Conservation (phyloP, 2,329 filamentous ascomycete species). For the Neopestalotiopsis rosae region DNA sequence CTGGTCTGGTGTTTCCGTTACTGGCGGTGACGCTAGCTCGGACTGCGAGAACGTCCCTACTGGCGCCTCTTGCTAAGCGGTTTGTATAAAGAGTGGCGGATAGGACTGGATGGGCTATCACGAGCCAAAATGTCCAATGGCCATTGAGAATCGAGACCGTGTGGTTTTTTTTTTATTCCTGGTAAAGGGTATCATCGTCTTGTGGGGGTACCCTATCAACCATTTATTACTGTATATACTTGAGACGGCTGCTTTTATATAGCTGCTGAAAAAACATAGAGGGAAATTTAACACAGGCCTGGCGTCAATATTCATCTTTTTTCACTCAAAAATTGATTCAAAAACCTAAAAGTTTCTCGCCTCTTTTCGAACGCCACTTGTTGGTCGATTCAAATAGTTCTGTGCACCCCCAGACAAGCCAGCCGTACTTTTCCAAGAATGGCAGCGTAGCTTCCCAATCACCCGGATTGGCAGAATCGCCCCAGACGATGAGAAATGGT, state of each 20-base stretch:
- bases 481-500: conserved; percentile 44
- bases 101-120: neutral
- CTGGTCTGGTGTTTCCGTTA: conserved; percentile 41
- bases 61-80: conserved; percentile 29
- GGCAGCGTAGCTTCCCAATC: conserved; percentile 44
- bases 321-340: neutral
- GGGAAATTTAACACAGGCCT: neutral
- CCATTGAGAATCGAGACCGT: neutral
- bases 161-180: neutral
- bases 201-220: neutral
- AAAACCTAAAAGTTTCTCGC: conserved; percentile 30
- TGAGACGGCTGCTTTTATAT: neutral
- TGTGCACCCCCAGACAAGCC: conserved; percentile 39
- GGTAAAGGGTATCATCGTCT: neutral
- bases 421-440: conserved; percentile 42
- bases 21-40: conserved; percentile 51
- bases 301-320: conserved; percentile 3
- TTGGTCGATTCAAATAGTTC: conserved; percentile 41
- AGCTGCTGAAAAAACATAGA: conserved; percentile 7
- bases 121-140: neutral
- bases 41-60: conserved; percentile 60
- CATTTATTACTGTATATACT: conserved; percentile 12
- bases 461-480: conserved; percentile 37
- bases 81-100: neutral
- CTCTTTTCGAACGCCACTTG: conserved; percentile 38